phyloP scores from a whole-genome alignment of 2,329 filamentous ascomycete genomes.

The Stagonosporopsis vannaccii region DNA sequence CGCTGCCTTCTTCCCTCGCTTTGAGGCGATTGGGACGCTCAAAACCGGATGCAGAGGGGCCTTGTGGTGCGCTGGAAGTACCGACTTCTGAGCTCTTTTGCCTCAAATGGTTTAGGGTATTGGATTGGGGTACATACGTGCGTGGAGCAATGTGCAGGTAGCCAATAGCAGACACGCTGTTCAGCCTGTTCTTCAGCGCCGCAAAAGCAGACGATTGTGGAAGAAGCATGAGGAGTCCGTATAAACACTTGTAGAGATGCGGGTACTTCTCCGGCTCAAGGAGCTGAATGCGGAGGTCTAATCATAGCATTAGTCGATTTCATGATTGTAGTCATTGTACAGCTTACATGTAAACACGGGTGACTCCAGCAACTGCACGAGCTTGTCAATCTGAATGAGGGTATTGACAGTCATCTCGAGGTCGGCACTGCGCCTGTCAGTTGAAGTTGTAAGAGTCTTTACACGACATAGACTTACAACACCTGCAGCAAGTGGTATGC shows the following conservation, averaged over 20 bases:
- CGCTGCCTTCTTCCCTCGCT: constrained; percentile 80
- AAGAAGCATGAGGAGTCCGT: constrained; percentile 96
- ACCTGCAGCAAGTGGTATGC: constrained; percentile 96
- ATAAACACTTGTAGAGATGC: constrained; percentile 96
- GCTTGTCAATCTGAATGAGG: constrained; percentile 97
- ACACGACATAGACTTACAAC: constrained; percentile 68
- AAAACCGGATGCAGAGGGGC: constrained; percentile 52
- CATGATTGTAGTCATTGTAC: neutral
- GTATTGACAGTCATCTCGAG: constrained; percentile 99
- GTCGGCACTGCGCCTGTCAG: constrained; percentile 72
- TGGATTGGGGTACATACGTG: constrained; percentile 65
- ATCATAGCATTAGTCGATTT: constrained; percentile 11
- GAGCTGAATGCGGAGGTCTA: constrained; percentile 91
- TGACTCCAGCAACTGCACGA: constrained; percentile 95
- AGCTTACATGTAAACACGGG: constrained; percentile 93
- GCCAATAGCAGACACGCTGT: constrained; percentile 96
- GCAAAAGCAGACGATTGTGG: constrained; percentile 97
- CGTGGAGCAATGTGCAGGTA: constrained; percentile 85
- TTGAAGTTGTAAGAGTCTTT: constrained; percentile 7
- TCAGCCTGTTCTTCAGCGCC: constrained; percentile 92
- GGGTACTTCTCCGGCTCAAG: constrained; percentile 95
- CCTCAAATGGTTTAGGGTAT: constrained; percentile 50
- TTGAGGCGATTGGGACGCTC: constrained; percentile 72
- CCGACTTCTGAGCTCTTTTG: constrained; percentile 53
- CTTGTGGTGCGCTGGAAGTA: constrained; percentile 43